These are phyloP conservation scores for Aureobasidium sp. DNA, from an alignment of 2,329 filamentous ascomycete genomes.

Conservation along the genomic window DNA sequence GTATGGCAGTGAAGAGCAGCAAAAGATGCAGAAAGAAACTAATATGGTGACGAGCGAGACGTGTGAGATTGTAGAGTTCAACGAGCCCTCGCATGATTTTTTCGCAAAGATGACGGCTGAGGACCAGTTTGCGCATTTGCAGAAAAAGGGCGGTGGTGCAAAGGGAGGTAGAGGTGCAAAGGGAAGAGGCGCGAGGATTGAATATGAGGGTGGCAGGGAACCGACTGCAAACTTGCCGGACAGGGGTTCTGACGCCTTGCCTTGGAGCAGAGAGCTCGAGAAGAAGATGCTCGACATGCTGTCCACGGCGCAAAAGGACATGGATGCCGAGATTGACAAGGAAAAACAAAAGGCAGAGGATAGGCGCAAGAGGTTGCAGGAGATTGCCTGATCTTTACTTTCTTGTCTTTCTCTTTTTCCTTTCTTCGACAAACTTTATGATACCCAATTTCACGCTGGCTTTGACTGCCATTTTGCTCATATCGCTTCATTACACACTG, in stretches of 20 bases:
- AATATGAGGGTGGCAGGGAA: constrained; percentile 49
- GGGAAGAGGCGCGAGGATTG: constrained; percentile 43
- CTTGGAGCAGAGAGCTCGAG: constrained; percentile 17
- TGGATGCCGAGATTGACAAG: constrained; percentile 18
- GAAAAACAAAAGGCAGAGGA: constrained; percentile 17
- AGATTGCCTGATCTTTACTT: not conserved
- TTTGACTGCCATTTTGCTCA: too few species aligned
- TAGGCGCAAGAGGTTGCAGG: constrained; percentile 16
- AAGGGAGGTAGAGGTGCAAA: constrained; percentile 51
- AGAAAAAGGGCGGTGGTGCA: constrained; percentile 51
- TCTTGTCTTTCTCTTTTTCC: not conserved
- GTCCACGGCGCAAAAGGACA: constrained; percentile 18
- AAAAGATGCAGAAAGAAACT: constrained; percentile 57
- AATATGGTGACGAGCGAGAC: constrained; percentile 68
- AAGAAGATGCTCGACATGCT: constrained; percentile 19
- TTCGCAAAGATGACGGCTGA: constrained; percentile 79
- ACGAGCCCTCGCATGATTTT: constrained; percentile 89
- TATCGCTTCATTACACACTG: not conserved
- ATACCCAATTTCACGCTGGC: not conserved
- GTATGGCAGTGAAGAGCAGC: constrained; percentile 70
- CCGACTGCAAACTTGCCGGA: constrained; percentile 70
- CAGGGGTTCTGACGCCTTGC: constrained; percentile 54
- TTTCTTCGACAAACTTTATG: constrained; percentile 1
- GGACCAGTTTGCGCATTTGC: constrained; percentile 48
- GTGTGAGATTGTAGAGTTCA: constrained; percentile 94